Evolutionary conservation across 2,329 filamentous ascomycete genomes (phyloP).

Genomic region (Pyricularia pennisetigena): DNA sequence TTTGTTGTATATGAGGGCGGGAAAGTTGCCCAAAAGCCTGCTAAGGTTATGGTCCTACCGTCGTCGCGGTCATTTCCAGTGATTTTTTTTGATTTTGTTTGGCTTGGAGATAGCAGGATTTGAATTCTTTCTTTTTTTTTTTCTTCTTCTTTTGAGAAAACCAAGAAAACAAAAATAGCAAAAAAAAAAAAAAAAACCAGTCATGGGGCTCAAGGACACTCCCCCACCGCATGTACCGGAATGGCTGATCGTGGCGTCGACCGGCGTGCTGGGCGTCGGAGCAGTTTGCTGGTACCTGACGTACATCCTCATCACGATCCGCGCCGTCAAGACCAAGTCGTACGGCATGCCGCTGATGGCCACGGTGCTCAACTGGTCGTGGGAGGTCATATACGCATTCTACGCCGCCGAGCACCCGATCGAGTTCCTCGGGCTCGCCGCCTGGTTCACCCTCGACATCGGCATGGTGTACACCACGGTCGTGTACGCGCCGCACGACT

Average conservation of each 20-base stretch:
- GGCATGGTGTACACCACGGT: constrained; percentile 35
- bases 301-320: constrained; percentile 36
- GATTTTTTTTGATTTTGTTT: too few species aligned
- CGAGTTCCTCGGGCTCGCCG: constrained; percentile 31
- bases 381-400: constrained; percentile 39
- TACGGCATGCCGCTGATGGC: constrained; percentile 40
- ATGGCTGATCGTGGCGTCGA: constrained; percentile 27
- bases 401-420: constrained; percentile 32
- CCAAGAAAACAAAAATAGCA: too few species aligned
- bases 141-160: too few species aligned
- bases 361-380: constrained; percentile 38
- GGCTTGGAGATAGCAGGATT: too few species aligned
- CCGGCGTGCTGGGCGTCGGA: constrained; percentile 23
- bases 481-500: constrained; percentile 31
- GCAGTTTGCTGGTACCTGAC: constrained; percentile 28
- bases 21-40: not conserved
- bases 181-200: not conserved
- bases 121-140: too few species aligned
- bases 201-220: constrained; percentile 29
- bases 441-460: constrained; percentile 40
- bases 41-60: not conserved
- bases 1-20: not conserved
- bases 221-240: constrained; percentile 19
- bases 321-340: constrained; percentile 32
- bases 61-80: not conserved